Evolutionary conservation across 2,329 filamentous ascomycete genomes (phyloP), one percentile per base, ranked within the genome.

Genomic region (Fusarium sp.): DNA sequence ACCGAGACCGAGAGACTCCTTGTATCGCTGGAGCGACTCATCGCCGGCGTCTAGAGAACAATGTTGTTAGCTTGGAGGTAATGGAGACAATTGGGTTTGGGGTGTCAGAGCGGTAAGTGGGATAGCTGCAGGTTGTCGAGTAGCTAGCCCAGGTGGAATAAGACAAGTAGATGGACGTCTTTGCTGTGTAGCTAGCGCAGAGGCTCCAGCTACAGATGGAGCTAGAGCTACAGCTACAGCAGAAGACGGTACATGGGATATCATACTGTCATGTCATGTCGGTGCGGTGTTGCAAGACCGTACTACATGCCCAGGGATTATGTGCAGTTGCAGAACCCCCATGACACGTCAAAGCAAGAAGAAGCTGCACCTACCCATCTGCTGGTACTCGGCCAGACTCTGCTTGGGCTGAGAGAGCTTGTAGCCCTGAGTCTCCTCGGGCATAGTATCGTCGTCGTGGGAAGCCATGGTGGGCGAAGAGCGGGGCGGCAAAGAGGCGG

Each of bases 331-430:
- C 49, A 64, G 58, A 62, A 43, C 55, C 50, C 66, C 26, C 38
- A 46, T 31, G 5, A 32, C 39, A 42, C n/a, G 26, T 42, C 38
- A 19, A 19, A 36, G 25, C 24, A 49, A 11, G 48, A 45, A 26
- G 22, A 22, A 41, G 38, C 8, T 52, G 36, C 15, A 72, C 91
- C 74, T 83, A 96, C 93, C 95, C 80, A 99, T 90, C 78, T 97
- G 85, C 75, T 94, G 86, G 81, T 97, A 97, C 79, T 97, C 91
- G 66, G 94, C 91, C 74, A 99, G 85, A 71, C 92, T 96, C 87
- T 98, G 97, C 89, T 97, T 97, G 64, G 85, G 85, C 87, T 97
- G 92, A 70, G 92, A 93, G 75, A 97, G 91, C 88, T 96, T 97
- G 89, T 97, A 98, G 76, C 94, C 94, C 81, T 93, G 89, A 68